phyloP scores from a whole-genome alignment of 1,139 yeast genomes.

The Saccharomyces hybrid region DNA sequence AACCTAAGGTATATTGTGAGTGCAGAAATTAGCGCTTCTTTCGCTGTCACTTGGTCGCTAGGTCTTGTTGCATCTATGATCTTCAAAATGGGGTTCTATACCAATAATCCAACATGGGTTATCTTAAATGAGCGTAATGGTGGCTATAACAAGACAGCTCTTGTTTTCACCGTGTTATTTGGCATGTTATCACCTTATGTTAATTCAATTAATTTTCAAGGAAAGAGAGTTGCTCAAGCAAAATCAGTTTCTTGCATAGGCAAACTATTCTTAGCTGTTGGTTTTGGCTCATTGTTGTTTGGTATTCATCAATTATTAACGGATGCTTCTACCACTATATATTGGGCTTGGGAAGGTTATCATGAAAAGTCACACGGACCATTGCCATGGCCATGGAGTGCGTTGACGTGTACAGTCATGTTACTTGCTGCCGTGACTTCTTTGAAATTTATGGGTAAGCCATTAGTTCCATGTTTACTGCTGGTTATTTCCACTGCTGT shows the following conservation, averaged over 20 bases:
- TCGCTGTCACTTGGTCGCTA: slow-evolving; percentile 53
- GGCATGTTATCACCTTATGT: slow-evolving; percentile 47
- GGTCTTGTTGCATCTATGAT: slow-evolving; percentile 72
- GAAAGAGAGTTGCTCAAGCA: slow-evolving; percentile 6
- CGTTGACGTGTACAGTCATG: slow-evolving; percentile 54
- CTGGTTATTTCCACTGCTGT: slow-evolving; percentile 40
- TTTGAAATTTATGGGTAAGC: slow-evolving; percentile 24
- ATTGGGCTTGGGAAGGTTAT: slow-evolving; percentile 94
- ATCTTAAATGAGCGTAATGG: slow-evolving; percentile 81
- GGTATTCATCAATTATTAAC: slow-evolving; percentile 66
- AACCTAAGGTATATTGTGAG: slow-evolving; percentile 47
- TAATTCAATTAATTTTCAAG: slow-evolving; percentile 15
- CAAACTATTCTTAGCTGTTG: slow-evolving; percentile 38
- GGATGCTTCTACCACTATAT: slow-evolving; percentile 76
- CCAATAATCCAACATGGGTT: slow-evolving; percentile 96
- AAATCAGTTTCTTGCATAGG: slow-evolving; percentile 4
- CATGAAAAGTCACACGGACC: slow-evolving; percentile 65
- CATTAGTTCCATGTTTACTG: slow-evolving; percentile 28
- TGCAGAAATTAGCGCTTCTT: slow-evolving; percentile 26
- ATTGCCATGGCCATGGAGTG: slow-evolving; percentile 82
- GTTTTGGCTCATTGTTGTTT: slow-evolving; percentile 72
- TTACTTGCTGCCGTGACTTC: slow-evolving; percentile 45
- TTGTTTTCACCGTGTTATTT: slow-evolving; percentile 55
- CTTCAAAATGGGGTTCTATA: slow-evolving; percentile 65
- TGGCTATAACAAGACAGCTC: slow-evolving; percentile 72